phyloP scores from a whole-genome alignment of 257 asterid genomes.

The Solanum arcanum region DNA sequence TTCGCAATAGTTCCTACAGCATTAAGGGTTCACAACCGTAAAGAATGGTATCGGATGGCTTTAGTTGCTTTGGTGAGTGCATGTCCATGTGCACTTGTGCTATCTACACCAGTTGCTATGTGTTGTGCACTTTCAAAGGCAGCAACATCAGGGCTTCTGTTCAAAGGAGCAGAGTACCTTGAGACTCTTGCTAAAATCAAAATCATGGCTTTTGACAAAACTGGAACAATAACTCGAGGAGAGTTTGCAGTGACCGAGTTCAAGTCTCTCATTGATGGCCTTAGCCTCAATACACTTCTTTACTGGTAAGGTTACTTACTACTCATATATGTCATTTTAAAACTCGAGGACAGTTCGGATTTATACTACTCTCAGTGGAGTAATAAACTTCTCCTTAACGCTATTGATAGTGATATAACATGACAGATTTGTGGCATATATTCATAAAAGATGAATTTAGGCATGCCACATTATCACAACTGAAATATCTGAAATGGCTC shows the following conservation, averaged over 20 bases:
- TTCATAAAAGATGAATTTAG: neutral
- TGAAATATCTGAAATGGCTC: neutral
- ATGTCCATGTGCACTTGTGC: constrained; percentile 83
- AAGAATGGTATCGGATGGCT: constrained; percentile 63
- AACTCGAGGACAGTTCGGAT: neutral
- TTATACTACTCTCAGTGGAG: neutral
- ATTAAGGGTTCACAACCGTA: constrained; percentile 30
- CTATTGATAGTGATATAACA: neutral
- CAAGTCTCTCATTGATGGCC: constrained; percentile 32
- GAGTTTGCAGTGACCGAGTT: constrained; percentile 67
- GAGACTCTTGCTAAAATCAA: constrained; percentile 61
- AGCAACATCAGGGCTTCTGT: constrained; percentile 65
- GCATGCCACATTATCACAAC: neutral
- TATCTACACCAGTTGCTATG: constrained; percentile 88
- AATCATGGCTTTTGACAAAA: constrained; percentile 83
- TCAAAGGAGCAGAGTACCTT: constrained; percentile 71
- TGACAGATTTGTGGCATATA: neutral
- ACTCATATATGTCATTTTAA: neutral
- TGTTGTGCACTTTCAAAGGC: constrained; percentile 81
- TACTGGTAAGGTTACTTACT: constrained; percentile 38
- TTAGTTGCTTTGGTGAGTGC: constrained; percentile 76
- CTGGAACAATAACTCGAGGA: constrained; percentile 83
- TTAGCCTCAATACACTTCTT: constrained; percentile 29
- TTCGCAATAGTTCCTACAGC: constrained; percentile 54
- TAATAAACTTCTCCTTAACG: neutral